A percentile compares a stretch with the other conserved stretches of the same genome.
These are phyloP conservation scores for Quercus glauca DNA, from an alignment of 306 rosid species.

Conservation along the genomic window DNA sequence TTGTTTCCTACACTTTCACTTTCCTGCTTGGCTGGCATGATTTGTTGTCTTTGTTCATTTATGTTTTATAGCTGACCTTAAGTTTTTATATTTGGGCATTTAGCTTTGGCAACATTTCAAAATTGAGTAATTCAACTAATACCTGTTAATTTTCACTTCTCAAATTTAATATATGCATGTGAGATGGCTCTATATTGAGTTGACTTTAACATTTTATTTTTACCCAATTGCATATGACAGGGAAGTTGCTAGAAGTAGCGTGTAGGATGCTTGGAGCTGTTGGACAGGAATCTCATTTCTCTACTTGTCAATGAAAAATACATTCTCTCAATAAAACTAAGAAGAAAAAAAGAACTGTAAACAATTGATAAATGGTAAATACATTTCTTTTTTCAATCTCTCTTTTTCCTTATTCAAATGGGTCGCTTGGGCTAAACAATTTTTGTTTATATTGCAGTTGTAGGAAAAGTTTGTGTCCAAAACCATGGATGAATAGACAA, in stretches of 20 bases:
- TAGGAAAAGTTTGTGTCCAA: slow-evolving; percentile 46
- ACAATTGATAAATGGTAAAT: slow-evolving; percentile 64
- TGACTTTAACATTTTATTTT: slow-evolving; percentile 21
- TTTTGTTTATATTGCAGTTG: slow-evolving; percentile 46
- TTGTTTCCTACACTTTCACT: not conserved
- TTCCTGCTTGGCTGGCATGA: slow-evolving; percentile 27
- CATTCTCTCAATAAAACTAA: slow-evolving; percentile 21
- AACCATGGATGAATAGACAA: slow-evolving; percentile 43
- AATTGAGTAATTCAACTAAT: not conserved
- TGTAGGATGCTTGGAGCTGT: slow-evolving; percentile 80
- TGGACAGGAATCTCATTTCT: slow-evolving; percentile 60
- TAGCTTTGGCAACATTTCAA: not conserved
- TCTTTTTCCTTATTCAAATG: slow-evolving; percentile 8
- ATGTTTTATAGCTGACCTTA: not conserved
- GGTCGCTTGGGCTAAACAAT: slow-evolving; percentile 10
- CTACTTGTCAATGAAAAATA: slow-evolving; percentile 56
- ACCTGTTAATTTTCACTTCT: not conserved
- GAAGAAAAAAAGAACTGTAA: slow-evolving; percentile 44
- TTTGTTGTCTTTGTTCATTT: not conserved
- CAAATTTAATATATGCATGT: not conserved
- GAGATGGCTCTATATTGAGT: slow-evolving; percentile 1
- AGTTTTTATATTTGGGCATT: not conserved
- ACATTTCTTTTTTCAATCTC: slow-evolving; percentile 1
- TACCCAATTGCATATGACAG: slow-evolving; percentile 47
- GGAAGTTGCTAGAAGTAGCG: slow-evolving; percentile 76